phyloP scores from a whole-genome alignment of 768 basidiomycete species.

The Austroboletus eburneus region DNA sequence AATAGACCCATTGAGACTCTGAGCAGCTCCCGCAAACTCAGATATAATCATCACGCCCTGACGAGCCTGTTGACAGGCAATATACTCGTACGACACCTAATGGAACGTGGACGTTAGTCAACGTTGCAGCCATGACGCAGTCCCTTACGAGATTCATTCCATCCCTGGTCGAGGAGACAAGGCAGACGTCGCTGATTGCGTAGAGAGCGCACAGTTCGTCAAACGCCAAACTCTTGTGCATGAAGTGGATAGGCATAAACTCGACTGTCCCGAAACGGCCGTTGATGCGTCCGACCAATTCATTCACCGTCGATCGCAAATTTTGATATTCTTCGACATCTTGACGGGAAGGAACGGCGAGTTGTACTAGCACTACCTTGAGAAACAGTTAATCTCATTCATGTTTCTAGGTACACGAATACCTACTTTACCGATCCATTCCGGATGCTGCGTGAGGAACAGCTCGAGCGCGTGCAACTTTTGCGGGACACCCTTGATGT shows the following conservation, averaged over 20 bases:
- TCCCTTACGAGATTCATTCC: constrained; percentile 93
- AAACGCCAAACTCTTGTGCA: constrained; percentile 92
- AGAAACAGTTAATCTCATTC: constrained; percentile 2
- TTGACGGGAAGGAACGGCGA: constrained; percentile 95
- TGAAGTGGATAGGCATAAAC: constrained; percentile 99
- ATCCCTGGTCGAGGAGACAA: constrained; percentile 92
- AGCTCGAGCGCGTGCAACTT: constrained; percentile 95
- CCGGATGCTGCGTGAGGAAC: constrained; percentile 95
- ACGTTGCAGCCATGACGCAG: constrained; percentile 3
- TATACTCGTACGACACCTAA: constrained; percentile 97
- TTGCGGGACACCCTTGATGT: constrained; percentile 99
- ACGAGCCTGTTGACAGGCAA: constrained; percentile 88
- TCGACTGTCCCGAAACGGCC: constrained; percentile 98
- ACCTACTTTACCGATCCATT: constrained; percentile 94
- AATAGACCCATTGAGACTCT: constrained; percentile 90
- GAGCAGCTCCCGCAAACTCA: constrained; percentile 97
- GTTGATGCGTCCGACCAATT: constrained; percentile 97
- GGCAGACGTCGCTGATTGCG: constrained; percentile 92
- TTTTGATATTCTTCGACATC: constrained; percentile 99
- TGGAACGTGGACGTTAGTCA: constrained; percentile 7
- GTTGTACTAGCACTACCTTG: constrained; percentile 91
- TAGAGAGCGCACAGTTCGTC: constrained; percentile 98
- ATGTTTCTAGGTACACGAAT: background rate
- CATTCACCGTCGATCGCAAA: constrained; percentile 91
- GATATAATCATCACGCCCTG: constrained; percentile 98